These are phyloP conservation scores for Fragilaria crotonensis DNA, from an alignment of 108 stramenopile species.

Conservation along the genomic window DNA sequence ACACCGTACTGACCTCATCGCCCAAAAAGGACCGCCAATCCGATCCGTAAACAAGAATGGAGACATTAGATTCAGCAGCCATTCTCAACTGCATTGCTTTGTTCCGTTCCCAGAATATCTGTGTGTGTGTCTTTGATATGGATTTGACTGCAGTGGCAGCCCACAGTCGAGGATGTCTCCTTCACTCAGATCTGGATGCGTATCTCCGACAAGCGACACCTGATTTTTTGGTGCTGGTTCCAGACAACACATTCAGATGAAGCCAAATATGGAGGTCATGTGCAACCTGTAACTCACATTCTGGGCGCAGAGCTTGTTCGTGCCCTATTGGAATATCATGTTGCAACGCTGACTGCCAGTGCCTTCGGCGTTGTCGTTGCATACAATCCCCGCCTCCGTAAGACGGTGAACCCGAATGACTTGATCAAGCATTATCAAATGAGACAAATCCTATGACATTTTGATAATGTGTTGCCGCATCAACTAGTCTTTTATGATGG, in stretches of 20 bases:
- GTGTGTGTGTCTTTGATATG: constrained; percentile 26
- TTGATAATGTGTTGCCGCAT: not conserved
- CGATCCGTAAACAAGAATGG: too few species aligned
- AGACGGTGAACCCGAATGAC: constrained; percentile 1
- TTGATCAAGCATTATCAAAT: constrained; percentile 20
- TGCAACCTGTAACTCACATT: constrained; percentile 20
- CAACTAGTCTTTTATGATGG: constrained; percentile 23
- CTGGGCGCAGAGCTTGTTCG: constrained; percentile 17
- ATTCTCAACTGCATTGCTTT: too few species aligned
- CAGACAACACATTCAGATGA: constrained; percentile 27
- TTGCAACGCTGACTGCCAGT: not conserved
- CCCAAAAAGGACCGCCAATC: too few species aligned
- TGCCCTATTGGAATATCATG: constrained; percentile 3
- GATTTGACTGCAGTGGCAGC: constrained; percentile 20
- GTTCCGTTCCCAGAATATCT: too few species aligned
- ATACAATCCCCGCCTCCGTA: constrained; percentile 19
- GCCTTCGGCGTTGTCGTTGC: constrained; percentile 15
- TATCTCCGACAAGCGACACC: constrained; percentile 12
- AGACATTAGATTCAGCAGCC: too few species aligned
- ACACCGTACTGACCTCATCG: too few species aligned
- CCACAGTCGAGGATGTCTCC: constrained; percentile 19
- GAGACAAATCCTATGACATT: constrained; percentile 9
- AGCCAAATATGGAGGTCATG: constrained; percentile 12
- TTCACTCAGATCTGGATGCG: constrained; percentile 4
- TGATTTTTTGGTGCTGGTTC: constrained; percentile 17